Percentiles rank a stretch among this genome's conserved stretches.
phyloP scores from a whole-genome alignment of 2,329 filamentous ascomycete species.

The Lachnellula cervina region DNA sequence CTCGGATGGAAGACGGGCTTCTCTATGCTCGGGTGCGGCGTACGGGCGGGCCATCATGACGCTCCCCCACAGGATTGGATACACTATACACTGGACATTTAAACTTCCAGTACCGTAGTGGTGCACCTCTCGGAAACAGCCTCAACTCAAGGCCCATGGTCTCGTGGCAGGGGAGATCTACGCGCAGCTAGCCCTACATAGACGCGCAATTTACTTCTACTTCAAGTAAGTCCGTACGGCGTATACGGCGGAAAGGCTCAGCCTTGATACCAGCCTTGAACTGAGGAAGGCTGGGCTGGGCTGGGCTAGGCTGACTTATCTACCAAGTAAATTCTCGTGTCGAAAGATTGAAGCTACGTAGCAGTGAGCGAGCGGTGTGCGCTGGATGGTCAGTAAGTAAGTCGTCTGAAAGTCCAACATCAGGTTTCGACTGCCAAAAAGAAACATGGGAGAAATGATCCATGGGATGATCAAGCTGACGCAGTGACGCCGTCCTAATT shows the following conservation, averaged over 20 bases:
- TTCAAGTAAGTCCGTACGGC: too few relatives aligned
- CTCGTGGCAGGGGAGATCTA: background rate
- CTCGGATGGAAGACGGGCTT: constrained; percentile 5
- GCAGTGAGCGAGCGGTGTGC: background rate
- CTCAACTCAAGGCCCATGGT: background rate
- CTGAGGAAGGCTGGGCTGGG: background rate
- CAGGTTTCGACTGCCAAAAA: too few relatives aligned
- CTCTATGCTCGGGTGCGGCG: background rate
- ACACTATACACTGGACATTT: too few relatives aligned
- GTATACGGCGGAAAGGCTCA: constrained; percentile 1
- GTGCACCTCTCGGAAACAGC: background rate
- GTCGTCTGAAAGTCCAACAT: background rate
- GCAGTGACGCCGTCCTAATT: constrained; percentile 9
- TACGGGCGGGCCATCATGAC: background rate
- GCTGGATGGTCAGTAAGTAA: background rate
- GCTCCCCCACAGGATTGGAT: background rate
- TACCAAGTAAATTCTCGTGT: background rate
- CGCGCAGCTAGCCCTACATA: background rate
- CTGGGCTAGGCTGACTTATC: background rate
- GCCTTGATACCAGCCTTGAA: constrained; percentile 1
- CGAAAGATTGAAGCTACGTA: too few relatives aligned
- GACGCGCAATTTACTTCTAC: background rate
- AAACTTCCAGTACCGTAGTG: too few relatives aligned
- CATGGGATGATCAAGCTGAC: constrained; percentile 11
- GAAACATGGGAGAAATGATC: constrained; percentile 12